Conservation (phyloP, 2,329 filamentous ascomycete genomes). For the Cladosporium sp. region DNA sequence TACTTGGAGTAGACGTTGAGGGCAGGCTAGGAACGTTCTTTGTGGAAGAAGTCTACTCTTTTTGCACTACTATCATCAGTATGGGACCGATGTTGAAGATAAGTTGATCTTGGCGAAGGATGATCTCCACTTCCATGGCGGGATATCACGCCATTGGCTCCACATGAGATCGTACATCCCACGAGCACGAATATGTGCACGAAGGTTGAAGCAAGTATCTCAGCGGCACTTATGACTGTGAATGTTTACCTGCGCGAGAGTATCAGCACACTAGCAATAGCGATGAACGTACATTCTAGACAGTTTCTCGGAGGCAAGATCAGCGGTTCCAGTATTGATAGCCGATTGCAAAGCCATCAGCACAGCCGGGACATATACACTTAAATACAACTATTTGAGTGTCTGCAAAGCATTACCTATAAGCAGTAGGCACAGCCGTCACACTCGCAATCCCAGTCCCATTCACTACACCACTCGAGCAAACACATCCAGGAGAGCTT, state of each 20-base stretch:
- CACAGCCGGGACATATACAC: neutral
- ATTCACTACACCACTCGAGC: conserved; percentile 16
- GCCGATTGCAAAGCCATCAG: neutral
- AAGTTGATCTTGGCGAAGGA: neutral
- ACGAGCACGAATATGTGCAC: neutral
- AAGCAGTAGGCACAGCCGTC: conserved; percentile 14
- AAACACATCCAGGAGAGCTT: conserved; percentile 34
- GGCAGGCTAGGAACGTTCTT: neutral
- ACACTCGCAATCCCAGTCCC: conserved; percentile 4
- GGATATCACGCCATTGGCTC: neutral
- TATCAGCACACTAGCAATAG: neutral
- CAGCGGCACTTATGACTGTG: neutral
- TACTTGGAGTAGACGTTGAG: neutral
- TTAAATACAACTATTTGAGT: neutral
- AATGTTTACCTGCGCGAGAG: neutral
- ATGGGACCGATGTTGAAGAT: neutral
- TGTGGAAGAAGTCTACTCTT: neutral
- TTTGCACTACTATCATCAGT: neutral
- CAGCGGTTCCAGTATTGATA: neutral
- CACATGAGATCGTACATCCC: neutral
- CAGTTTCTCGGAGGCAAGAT: neutral
- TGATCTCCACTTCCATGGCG: neutral
- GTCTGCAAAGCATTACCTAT: neutral
- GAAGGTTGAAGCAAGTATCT: neutral
- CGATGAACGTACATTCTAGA: neutral